Conservation (phyloP, 2,329 filamentous ascomycete species). For the Fusarium globosum region DNA sequence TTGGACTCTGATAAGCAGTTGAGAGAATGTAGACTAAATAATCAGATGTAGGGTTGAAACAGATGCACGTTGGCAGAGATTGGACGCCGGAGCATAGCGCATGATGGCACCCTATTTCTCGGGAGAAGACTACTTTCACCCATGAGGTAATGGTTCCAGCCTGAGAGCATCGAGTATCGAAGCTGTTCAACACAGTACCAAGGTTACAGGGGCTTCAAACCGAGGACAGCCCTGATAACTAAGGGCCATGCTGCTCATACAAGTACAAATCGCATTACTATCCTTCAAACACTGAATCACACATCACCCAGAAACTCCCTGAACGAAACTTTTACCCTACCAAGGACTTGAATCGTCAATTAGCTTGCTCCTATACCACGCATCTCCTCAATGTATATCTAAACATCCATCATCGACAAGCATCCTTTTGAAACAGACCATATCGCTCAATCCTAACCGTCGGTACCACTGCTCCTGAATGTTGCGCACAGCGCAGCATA, state of each 20-base stretch:
- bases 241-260: neutral
- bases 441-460: constrained; percentile 65
- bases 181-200: neutral
- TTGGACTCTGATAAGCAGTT: neutral
- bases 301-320: neutral
- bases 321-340: constrained; percentile 28
- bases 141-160: neutral
- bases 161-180: neutral
- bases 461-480: constrained; percentile 93
- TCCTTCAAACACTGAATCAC: neutral
- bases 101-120: neutral
- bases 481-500: constrained; percentile 95
- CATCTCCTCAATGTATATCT: constrained; percentile 24
- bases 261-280: neutral
- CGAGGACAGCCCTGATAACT: neutral
- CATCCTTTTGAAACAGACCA: constrained; percentile 9
- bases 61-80: neutral
- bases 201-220: neutral
- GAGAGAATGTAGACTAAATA: neutral
- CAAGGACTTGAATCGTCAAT: constrained; percentile 21
- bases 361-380: constrained; percentile 26
- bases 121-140: neutral
- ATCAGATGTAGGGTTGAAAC: neutral
- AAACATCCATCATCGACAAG: constrained; percentile 9
- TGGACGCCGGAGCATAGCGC: neutral